A percentile compares a stretch with the other conserved stretches of the same genome.
phyloP scores from a whole-genome alignment of 768 basidiomycete species.

The Hysterangium stoloniferum region DNA sequence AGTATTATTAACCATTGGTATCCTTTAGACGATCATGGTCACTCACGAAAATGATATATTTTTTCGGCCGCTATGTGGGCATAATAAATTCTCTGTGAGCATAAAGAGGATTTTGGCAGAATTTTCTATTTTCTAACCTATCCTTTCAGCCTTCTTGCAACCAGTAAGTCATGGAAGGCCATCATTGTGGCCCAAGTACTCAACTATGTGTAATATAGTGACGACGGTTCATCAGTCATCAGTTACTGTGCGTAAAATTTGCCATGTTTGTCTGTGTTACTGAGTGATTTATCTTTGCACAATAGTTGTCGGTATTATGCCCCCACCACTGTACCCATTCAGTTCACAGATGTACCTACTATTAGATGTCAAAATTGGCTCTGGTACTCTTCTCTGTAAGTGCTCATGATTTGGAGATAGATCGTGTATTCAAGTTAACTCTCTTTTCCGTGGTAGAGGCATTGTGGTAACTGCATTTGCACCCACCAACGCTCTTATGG shows the following conservation, averaged over 20 bases:
- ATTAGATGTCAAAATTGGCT: neutral
- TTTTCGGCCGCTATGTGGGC: neutral
- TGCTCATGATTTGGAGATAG: neutral
- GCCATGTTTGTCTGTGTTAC: neutral
- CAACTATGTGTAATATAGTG: neutral
- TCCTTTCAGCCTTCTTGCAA: no score
- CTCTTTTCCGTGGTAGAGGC: no score
- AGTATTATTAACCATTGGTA: no score
- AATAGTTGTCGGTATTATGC: neutral
- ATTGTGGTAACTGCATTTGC: neutral
- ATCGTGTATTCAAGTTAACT: neutral
- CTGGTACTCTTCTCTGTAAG: neutral
- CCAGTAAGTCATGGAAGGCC: no score
- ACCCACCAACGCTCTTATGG: neutral
- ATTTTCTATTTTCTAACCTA: no score
- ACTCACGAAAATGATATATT: neutral
- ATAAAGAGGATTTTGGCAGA: no score
- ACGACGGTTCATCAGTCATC: neutral
- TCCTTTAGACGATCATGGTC: neutral
- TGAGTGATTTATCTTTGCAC: neutral
- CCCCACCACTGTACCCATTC: no score
- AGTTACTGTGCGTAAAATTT: neutral
- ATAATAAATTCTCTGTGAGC: neutral
- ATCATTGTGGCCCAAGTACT: neutral
- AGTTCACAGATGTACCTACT: no score